Evolutionary conservation across 108 stramenopile genomes (phyloP).

Genomic region (Skeletonema potamos): DNA sequence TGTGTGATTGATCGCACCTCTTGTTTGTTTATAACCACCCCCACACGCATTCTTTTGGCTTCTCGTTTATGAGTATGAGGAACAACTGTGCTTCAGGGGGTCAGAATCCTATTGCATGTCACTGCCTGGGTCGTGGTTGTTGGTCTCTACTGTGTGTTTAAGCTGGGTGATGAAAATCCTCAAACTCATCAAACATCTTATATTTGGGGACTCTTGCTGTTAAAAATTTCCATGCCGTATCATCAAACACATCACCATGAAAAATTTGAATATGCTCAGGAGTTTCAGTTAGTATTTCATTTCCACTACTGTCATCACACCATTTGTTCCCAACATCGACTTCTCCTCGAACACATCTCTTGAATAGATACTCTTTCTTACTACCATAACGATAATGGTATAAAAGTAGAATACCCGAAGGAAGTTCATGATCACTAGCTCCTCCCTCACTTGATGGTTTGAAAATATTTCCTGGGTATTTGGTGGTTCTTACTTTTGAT

Average conservation of each 20-base stretch:
- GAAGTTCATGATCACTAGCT: constrained; percentile 11
- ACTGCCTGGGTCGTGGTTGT: too few relatives aligned
- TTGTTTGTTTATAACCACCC: too few relatives aligned
- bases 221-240: constrained; percentile 15
- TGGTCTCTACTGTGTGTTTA: too few relatives aligned
- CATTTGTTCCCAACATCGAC: not conserved
- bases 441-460: not conserved
- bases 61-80: too few relatives aligned
- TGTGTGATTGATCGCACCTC: too few relatives aligned
- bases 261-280: not conserved
- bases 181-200: constrained; percentile 8
- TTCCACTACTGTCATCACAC: not conserved
- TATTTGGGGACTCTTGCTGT: constrained; percentile 7
- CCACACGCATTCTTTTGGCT: too few relatives aligned
- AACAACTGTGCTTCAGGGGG: too few relatives aligned
- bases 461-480: constrained; percentile 1
- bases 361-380: constrained; percentile 7
- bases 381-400: constrained; percentile 15
- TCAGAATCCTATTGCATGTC: too few relatives aligned
- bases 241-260: constrained; percentile 5
- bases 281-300: not conserved
- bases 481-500: not conserved
- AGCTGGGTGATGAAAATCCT: not conserved
- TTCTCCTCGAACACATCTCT: constrained; percentile 12
- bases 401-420: constrained; percentile 5